Evolutionary conservation across 2,329 filamentous ascomycete genomes (phyloP), one percentile per base, ranked within the genome.

Genomic region (Pochonia chlamydosporia): DNA sequence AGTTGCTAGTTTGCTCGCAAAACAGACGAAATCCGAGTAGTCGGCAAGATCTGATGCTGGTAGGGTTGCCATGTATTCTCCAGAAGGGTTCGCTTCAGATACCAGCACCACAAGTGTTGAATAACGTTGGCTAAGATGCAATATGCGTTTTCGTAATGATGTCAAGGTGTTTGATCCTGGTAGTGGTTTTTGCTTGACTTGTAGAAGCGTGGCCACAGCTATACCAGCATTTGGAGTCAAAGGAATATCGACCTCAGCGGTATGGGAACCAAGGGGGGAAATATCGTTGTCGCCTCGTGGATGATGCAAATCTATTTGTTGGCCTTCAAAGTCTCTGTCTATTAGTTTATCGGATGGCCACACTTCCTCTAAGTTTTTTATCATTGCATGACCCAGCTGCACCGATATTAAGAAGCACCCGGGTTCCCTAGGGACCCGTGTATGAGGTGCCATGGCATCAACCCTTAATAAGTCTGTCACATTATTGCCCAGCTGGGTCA

Each of bases 161-260:
- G 72, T 67, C 30, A 67, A 61, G 0, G 57, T 52, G 8, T 63
- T 69, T 5, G 62, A 61, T 1, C 64, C 63, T 0, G 88, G 87
- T 0, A 90, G 70, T 3, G 84, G 72, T 41, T 75, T 79, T 57
- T 96, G 91, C 37, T 83, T 85, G 23, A 86, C 73, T 53, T 84
- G 81, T 51, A 91, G 79, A 5, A 91, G 68, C 0, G 79, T 87
- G 1, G 87, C 87, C 18, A 87, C 59, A 1, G 95, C 63, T 3
- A 95, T 67, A 0, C 87, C 89, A 0, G 78, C 81, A 0, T 71
- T 73, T 0, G 87, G 81, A 0, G 87, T 87, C 5, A 91, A 56
- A 1, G 85, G 77, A 3, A 96, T 64, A 56, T 96, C 90, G 3
- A 87, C 84, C 61, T 89, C 85, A 5, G 70, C 66, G 1, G 66